Base-by-base conservation (phyloP, 1,284 basidiomycete genomes). In the Malassezia sympodialis region DNA sequence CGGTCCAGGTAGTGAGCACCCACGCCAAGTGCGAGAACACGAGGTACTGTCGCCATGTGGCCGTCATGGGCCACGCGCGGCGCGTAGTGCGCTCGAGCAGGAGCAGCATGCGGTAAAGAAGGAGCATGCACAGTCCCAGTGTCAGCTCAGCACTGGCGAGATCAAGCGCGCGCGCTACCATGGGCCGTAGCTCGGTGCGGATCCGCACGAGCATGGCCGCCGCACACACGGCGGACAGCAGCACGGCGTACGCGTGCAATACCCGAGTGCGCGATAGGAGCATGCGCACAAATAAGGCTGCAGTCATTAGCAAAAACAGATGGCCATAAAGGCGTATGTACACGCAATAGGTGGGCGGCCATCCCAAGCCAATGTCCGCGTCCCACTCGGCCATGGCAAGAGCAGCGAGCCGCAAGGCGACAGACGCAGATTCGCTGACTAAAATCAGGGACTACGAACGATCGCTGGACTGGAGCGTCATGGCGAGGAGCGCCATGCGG, bases 401-500 rank as follows among this genome's bases (percentile, higher is more conserved):
- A 19, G 8, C 23, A 27, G 31, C 4, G 6, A 27, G 21, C 15
- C 8, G 14, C n/a, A 3, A 4, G 7, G 32, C 23, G n/a, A 11
- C 23, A 26, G 23, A 15, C 8, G 27, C 40, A 17, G 24, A 10
- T 6, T 24, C 23, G 46, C 46, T 39, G 34, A 23, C 34, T 39
- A 46, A 30, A 23, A 14, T 12, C 8, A 5, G 17, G 15, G 8
- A 10, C 49, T 41, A 34, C 19, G 51, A 34, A 14, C 35, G 42
- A 24, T 44, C 50, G 35, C 43, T 23, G 23, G 52, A 28, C 19
- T 57, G 49, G 23, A 66, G 49, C n/a, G 72, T 65, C 70, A 73
- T 73, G 35, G 69, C 65, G 10, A 73, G 63, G 47, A 73, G 58
- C 8, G 70, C 70, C 68, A 72, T 67, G 58, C 66, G 63, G 32